phyloP scores from a whole-genome alignment of 352 stramenopile species.

The Blastocystis hominis region DNA sequence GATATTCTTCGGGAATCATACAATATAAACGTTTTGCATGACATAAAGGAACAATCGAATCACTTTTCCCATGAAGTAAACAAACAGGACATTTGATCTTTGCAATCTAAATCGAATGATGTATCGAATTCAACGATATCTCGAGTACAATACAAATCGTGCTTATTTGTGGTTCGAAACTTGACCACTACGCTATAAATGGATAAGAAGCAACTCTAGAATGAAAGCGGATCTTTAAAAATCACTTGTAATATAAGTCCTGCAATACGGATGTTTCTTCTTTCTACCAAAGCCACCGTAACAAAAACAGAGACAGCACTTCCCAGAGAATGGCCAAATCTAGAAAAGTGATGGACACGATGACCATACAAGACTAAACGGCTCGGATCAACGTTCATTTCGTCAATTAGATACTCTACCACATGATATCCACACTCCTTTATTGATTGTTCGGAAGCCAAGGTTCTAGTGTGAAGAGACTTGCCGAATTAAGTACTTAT shows the following conservation, averaged over 20 bases:
- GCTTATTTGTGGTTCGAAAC: not conserved
- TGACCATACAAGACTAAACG: not conserved
- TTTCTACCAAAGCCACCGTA: not conserved
- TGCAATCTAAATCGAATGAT: not conserved
- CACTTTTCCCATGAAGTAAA: slow-evolving; percentile 19
- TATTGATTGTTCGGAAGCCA: not conserved
- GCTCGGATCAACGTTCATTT: not conserved
- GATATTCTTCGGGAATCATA: slow-evolving; percentile 3
- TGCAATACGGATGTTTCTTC: not conserved
- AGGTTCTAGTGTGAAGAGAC: not conserved
- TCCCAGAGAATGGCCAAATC: slow-evolving; percentile 50
- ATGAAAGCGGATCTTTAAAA: too few species aligned
- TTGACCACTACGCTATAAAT: slow-evolving; percentile 42
- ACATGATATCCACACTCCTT: not conserved
- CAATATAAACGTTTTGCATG: slow-evolving; percentile 24
- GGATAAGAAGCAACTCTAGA: slow-evolving; percentile 43
- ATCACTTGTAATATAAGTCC: slow-evolving; percentile 28
- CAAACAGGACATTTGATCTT: slow-evolving; percentile 5
- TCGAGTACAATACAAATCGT: not conserved
- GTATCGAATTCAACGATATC: not conserved
- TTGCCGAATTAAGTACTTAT: not conserved
- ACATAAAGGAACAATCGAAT: slow-evolving; percentile 5
- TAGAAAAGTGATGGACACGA: not conserved
- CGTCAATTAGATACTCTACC: slow-evolving; percentile 31
- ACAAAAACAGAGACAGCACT: slow-evolving; percentile 20